Evolutionary conservation across 768 basidiomycete genomes (phyloP).

Genomic region (Lepiota brunneoincarnata): DNA sequence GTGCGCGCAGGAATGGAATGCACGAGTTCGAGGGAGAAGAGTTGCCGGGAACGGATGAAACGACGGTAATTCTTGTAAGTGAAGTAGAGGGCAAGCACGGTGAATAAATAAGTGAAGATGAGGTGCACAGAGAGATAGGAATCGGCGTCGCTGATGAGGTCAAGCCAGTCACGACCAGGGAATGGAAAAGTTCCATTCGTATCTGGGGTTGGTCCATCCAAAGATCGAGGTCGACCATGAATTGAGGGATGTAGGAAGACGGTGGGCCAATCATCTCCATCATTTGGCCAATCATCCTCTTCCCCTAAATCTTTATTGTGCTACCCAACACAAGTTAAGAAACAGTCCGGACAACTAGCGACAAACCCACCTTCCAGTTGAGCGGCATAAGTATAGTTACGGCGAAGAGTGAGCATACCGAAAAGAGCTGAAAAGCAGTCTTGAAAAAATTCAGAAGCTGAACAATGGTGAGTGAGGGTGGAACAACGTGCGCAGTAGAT

Average conservation of each 20-base stretch:
- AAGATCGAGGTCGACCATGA: conserved; percentile 11
- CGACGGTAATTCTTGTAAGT: conserved; percentile 87
- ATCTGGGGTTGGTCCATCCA: not conserved
- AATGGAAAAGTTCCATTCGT: conserved; percentile 8
- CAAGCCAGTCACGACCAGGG: conserved; percentile 62
- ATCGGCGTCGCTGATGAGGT: conserved; percentile 87
- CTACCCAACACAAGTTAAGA: conserved; percentile 29
- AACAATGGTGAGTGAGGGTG: not conserved
- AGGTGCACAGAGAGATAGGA: conserved; percentile 88
- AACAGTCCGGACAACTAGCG: conserved; percentile 1
- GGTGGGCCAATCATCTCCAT: conserved; percentile 45
- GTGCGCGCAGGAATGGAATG: conserved; percentile 95
- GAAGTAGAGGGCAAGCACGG: conserved; percentile 79
- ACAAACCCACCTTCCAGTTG: conserved; percentile 76
- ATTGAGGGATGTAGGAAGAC: conserved; percentile 19
- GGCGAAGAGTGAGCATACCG: conserved; percentile 80
- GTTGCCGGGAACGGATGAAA: conserved; percentile 87
- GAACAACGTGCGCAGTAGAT: conserved; percentile 12
- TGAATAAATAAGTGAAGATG: conserved; percentile 93
- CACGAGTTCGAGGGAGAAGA: conserved; percentile 92
- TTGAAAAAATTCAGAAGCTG: conserved; percentile 95
- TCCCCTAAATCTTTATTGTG: conserved; percentile 71
- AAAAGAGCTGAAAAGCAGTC: conserved; percentile 91
- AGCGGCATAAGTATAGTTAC: conserved; percentile 88
- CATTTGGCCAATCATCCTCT: conserved; percentile 44